Evolutionary conservation across 495 filamentous ascomycete genomes (phyloP), one percentile per base, ranked within the genome.

Genomic region (Hyaloscypha bicolor): DNA sequence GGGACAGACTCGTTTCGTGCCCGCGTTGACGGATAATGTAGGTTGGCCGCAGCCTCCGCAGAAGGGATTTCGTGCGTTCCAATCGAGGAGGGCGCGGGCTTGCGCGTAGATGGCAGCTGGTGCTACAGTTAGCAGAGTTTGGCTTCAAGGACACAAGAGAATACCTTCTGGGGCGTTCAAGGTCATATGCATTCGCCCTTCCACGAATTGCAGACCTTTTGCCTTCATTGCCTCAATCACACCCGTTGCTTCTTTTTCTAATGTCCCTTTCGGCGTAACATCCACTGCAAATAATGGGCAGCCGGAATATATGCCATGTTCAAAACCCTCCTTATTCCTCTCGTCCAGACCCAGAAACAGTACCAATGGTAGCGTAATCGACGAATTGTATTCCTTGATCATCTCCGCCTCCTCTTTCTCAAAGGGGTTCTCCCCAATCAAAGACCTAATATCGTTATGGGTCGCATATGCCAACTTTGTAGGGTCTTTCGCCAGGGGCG

Each of bases 31-130:
- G 22, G 92, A 93, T 63, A 97, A 78, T 3, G 95, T 97, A 9
- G 83, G 87, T 67, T 92, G 82, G 37, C 95, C 94, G 79, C 95
- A 97, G 62, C 88, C 87, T 11, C 87, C 92, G 78, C 95, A 99
- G 80, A 93, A 98, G 42, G 88, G 92, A 74, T 97, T 97, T 55
- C 94, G 90, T 58, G 82, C 85, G 78, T 99, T 98, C 95, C 95
- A 99, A 79, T 98, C 95, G 33, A 94, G 75, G 45, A 97, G 78
- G n/a, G 91, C 88, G 70, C 94, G 90, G 3, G 93, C 91, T 74
- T 95, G 90, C n/a, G 92, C 96, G 74, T 92, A 93, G 53, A 96
- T 92, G 63, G 93, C 94, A 65, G 93, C 94, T 93, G 67, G 16
- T 12, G 32, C 52, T 45, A 75, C 65, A 59, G 55, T 25, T 64